Evolutionary conservation across 139 green algal species (phyloP).

Genomic region (Diplosphaera chodatii): DNA sequence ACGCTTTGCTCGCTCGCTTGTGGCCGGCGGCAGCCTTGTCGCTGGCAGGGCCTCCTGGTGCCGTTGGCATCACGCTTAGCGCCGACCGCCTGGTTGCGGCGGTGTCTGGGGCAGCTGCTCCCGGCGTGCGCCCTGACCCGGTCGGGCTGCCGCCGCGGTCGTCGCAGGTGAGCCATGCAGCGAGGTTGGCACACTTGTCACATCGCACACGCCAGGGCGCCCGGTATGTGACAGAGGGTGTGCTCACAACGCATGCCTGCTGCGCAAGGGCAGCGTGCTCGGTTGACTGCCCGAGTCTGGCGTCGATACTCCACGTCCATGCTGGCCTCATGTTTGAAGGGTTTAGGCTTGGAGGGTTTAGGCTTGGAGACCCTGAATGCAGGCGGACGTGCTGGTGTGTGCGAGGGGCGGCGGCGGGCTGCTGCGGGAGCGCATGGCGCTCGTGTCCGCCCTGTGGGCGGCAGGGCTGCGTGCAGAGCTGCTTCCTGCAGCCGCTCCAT

Average conservation of each 20-base stretch:
- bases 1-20: constrained; percentile 47
- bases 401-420: constrained; percentile 57
- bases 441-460: constrained; percentile 57
- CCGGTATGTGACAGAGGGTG: too few species aligned
- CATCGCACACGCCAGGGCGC: too few species aligned
- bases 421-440: constrained; percentile 55
- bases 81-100: constrained; percentile 41
- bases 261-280: too few species aligned
- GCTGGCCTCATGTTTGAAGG: too few species aligned
- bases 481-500: constrained; percentile 44
- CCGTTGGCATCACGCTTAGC: constrained; percentile 61
- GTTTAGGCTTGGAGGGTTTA: too few species aligned
- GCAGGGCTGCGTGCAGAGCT: constrained; percentile 63
- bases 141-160: too few species aligned
- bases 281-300: too few species aligned
- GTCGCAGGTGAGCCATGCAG: constrained; percentile 13
- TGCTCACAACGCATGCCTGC: too few species aligned
- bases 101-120: constrained; percentile 12
- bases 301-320: too few species aligned
- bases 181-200: too few species aligned
- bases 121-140: constrained; percentile 9
- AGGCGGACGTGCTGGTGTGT: constrained; percentile 73
- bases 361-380: too few species aligned
- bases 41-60: constrained; percentile 19
- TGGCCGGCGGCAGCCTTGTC: constrained; percentile 43